Conservation (phyloP, 371 early-diverging fungal genomes). For the Lichtheimia hyalospora region DNA sequence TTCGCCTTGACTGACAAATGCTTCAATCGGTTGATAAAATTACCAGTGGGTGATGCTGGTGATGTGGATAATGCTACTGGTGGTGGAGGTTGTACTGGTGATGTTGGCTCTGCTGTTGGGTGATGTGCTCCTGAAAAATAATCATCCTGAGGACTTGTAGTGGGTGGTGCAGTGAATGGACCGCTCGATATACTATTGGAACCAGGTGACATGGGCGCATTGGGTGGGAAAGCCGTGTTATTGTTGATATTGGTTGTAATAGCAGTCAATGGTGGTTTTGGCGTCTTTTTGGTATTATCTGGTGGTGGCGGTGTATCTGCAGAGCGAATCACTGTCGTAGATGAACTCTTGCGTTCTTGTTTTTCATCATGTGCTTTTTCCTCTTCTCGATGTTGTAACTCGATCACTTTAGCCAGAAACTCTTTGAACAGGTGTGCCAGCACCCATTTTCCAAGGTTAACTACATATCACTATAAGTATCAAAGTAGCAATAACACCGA, state of each 20-base stretch:
- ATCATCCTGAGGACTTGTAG: slow-evolving; percentile 32
- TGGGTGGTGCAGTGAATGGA: slow-evolving; percentile 48
- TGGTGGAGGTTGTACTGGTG: slow-evolving; percentile 39
- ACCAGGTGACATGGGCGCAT: background rate
- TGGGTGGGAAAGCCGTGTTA: slow-evolving; percentile 5
- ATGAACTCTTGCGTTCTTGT: background rate
- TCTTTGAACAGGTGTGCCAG: slow-evolving; percentile 68
- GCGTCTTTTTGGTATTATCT: slow-evolving; percentile 5
- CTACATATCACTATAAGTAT: slow-evolving; percentile 28
- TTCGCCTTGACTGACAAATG: slow-evolving; percentile 55
- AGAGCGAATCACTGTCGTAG: background rate
- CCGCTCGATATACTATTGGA: slow-evolving; percentile 16
- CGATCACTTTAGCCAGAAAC: slow-evolving; percentile 48
- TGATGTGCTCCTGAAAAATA: slow-evolving; percentile 53
- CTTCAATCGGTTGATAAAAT: slow-evolving; percentile 56
- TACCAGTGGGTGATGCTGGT: slow-evolving; percentile 31
- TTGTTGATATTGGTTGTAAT: slow-evolving; percentile 6
- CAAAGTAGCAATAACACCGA: background rate
- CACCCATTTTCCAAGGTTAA: slow-evolving; percentile 86
- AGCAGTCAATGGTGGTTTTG: slow-evolving; percentile 15
- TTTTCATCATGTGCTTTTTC: slow-evolving; percentile 4
- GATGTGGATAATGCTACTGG: slow-evolving; percentile 40
- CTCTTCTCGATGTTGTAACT: slow-evolving; percentile 32
- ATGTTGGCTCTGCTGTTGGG: slow-evolving; percentile 12
- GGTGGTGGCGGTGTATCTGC: slow-evolving; percentile 13